Conservation (phyloP, 2,329 filamentous ascomycete species). For the Cadophora gregata region DNA sequence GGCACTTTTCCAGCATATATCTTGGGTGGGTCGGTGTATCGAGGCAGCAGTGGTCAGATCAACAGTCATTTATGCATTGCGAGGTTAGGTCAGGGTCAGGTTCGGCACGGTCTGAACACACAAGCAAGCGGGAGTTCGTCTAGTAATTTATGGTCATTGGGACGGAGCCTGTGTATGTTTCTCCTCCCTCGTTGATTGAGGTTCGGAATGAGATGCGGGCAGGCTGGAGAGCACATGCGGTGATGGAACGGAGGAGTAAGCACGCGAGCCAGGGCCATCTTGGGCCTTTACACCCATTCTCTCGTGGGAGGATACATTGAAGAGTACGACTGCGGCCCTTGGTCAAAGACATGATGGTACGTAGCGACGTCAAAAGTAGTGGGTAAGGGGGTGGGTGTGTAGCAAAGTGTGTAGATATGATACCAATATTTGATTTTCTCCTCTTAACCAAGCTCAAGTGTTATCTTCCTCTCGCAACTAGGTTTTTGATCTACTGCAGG, state of each 20-base stretch:
- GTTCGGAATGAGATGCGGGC: background rate
- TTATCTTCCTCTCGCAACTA: background rate
- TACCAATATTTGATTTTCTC: constrained; percentile 27
- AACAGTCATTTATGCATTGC: constrained; percentile 9
- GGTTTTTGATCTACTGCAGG: too few species aligned
- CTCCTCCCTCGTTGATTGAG: background rate
- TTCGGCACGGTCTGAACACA: constrained; percentile 5
- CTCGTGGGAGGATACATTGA: background rate
- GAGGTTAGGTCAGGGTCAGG: constrained; percentile 3
- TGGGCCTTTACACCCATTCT: background rate
- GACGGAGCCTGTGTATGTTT: constrained; percentile 12
- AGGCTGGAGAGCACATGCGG: background rate
- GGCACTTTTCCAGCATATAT: constrained; percentile 7
- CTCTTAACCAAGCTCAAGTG: background rate
- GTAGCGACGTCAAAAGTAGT: background rate
- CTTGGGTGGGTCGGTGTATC: background rate
- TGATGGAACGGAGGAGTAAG: background rate
- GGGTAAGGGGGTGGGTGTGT: background rate
- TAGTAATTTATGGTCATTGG: constrained; percentile 7
- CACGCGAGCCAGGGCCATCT: background rate
- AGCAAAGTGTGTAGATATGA: constrained; percentile 26
- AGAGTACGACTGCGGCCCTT: background rate
- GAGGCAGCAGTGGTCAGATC: background rate
- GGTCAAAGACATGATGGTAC: background rate
- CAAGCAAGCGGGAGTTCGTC: constrained; percentile 13